Evolutionary conservation across 2,329 filamentous ascomycete species (phyloP).

Genomic region (Phialophora chinensis): DNA sequence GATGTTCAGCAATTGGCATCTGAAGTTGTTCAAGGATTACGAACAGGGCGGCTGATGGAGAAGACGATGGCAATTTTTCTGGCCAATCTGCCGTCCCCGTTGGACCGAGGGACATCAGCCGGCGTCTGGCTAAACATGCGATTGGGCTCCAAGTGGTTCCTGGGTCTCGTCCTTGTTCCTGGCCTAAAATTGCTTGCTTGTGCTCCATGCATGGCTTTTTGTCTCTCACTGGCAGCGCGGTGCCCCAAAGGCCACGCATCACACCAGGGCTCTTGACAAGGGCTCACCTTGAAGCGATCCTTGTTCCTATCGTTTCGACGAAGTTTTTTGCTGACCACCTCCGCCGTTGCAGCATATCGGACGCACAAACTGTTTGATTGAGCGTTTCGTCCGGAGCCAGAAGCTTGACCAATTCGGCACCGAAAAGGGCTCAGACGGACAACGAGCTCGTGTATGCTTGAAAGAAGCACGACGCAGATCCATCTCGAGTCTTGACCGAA

Average conservation of each 20-base stretch:
- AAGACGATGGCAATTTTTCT: constrained; percentile 20
- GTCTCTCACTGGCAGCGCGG: constrained; percentile 20
- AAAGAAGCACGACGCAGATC: background rate
- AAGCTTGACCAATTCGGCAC: background rate
- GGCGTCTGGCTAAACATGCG: constrained; percentile 30
- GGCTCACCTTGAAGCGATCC: constrained; percentile 23
- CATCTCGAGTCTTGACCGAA: background rate
- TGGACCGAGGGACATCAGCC: constrained; percentile 14
- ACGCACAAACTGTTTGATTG: constrained; percentile 27
- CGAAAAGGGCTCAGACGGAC: background rate
- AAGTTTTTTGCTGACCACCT: constrained; percentile 15
- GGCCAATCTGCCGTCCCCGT: constrained; percentile 20
- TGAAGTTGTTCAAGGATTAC: constrained; percentile 18
- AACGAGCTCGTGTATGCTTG: background rate
- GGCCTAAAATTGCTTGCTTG: constrained; percentile 32
- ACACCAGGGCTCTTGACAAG: constrained; percentile 6
- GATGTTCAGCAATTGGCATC: background rate
- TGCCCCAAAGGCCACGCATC: constrained; percentile 25
- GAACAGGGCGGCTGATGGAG: constrained; percentile 21
- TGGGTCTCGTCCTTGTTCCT: constrained; percentile 23
- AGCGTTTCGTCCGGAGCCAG: constrained; percentile 19
- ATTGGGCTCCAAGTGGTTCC: constrained; percentile 16
- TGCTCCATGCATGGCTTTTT: constrained; percentile 11
- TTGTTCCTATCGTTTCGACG: constrained; percentile 1
- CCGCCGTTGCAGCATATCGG: constrained; percentile 14